phyloP scores from a whole-genome alignment of 2,329 filamentous ascomycete genomes.

The Scortechinia acanthostroma region DNA sequence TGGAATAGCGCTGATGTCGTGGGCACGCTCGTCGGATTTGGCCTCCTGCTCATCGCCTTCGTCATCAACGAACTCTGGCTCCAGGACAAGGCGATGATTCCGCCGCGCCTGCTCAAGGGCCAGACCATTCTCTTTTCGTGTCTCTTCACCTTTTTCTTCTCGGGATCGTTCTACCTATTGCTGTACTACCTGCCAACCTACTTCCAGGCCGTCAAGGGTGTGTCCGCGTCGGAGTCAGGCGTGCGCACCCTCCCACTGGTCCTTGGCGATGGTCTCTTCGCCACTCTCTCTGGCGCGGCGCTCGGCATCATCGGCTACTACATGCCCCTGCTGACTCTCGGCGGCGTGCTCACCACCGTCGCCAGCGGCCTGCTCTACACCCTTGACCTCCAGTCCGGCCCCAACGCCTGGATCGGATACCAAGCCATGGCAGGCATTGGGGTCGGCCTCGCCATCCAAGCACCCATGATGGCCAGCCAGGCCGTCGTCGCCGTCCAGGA shows the following conservation, averaged over 20 bases:
- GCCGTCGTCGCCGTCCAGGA: slow-evolving; percentile 16
- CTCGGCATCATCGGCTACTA: slow-evolving; percentile 31
- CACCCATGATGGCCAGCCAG: slow-evolving; percentile 41
- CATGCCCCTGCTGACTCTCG: slow-evolving; percentile 34
- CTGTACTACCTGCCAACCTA: slow-evolving; percentile 40
- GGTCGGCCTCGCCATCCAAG: slow-evolving; percentile 33
- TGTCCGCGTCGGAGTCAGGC: slow-evolving; percentile 23
- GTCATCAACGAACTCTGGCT: slow-evolving; percentile 25
- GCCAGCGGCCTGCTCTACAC: slow-evolving; percentile 32
- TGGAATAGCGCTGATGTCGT: slow-evolving; percentile 32
- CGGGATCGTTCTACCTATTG: slow-evolving; percentile 31
- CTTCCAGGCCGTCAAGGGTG: slow-evolving; percentile 37
- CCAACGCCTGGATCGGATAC: slow-evolving; percentile 41
- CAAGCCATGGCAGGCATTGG: slow-evolving; percentile 39
- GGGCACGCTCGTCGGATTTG: slow-evolving; percentile 30
- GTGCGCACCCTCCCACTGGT: slow-evolving; percentile 31
- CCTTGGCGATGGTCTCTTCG: slow-evolving; percentile 31
- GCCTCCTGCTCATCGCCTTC: slow-evolving; percentile 20
- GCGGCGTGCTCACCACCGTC: slow-evolving; percentile 30
- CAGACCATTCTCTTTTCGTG: slow-evolving; percentile 32
- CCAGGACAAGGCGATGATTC: slow-evolving; percentile 40
- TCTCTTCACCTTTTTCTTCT: slow-evolving; percentile 30
- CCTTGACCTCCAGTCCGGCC: slow-evolving; percentile 24
- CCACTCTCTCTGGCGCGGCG: slow-evolving; percentile 25
- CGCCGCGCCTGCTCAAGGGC: slow-evolving; percentile 28